Base-by-base conservation (phyloP, 2,329 filamentous ascomycete genomes). In the Apiospora kogelbergensis region DNA sequence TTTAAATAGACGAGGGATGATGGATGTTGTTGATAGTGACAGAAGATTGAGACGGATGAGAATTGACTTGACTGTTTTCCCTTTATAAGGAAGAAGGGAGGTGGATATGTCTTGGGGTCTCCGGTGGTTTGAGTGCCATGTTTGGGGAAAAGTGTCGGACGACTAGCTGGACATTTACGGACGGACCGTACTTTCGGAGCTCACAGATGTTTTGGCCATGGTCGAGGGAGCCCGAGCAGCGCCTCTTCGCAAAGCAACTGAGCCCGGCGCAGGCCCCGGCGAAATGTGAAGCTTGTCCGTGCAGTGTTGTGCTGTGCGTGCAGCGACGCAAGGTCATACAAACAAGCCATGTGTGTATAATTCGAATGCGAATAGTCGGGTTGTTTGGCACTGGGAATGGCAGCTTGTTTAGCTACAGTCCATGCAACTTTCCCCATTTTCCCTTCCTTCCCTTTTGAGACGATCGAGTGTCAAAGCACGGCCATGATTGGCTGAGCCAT, bases 71-170 rank as follows among this genome's bases (percentile, higher is more conserved):
- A 37, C 9, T 7, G 20, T 11, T 37, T n/a, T 60, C 30, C 30
- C 53, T 60, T 60, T 60, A 60, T 60, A 60, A 60, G 26, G 26
- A 6, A 60, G 30, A 60, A 37, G 53, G 53, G 30, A 5, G 53
- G 30, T 60, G 53, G 53, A 13, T 37, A 15, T 67, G 48, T 67
- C 53, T 67, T 60, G 68, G 68, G 63, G 68, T 66, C 66, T 53
- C 66, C 45, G 44, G 53, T 60, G 30, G 53, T 60, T 60, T 37
- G 53, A 33, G 42, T n/a, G 46, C 26, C 63, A 42, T 53, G 57
- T 41, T 69, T 69, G 68, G 68, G 68, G 68, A 67, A 69, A 67
- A 45, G 9, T 63, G 41, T 24, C 68, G 68, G 68, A 69, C 65
- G 64, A 44, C 53, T 60, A 5, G 53, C 53, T 37, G 53, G 53